phyloP scores from a whole-genome alignment of 345 rosid genomes.

The Lepidium didymum region DNA sequence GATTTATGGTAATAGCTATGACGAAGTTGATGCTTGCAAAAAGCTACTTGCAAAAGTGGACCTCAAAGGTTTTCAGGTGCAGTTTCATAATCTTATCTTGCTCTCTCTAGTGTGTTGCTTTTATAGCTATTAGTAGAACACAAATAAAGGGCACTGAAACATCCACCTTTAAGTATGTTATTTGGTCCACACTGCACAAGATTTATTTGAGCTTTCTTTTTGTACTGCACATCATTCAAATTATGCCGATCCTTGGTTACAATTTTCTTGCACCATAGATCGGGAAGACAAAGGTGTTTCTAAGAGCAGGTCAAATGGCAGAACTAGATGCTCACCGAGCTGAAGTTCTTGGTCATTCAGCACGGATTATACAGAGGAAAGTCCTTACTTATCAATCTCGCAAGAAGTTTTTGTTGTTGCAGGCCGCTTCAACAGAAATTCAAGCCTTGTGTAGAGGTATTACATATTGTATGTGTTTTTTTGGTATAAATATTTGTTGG shows the following conservation, averaged over 20 bases:
- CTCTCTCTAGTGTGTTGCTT: background rate
- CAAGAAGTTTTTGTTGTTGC: slow-evolving; percentile 49
- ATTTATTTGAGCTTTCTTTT: background rate
- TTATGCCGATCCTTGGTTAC: background rate
- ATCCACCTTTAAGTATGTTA: background rate
- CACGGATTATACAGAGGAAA: slow-evolving; percentile 77
- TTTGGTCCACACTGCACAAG: background rate
- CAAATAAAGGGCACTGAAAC: background rate
- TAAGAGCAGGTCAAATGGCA: slow-evolving; percentile 99
- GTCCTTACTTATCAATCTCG: slow-evolving; percentile 52
- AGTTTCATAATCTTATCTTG: background rate
- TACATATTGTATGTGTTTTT: background rate
- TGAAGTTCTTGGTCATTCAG: slow-evolving; percentile 79
- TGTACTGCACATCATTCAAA: background rate
- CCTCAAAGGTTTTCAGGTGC: slow-evolving; percentile 84
- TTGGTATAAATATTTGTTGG: background rate
- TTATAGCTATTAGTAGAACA: slow-evolving; percentile 1
- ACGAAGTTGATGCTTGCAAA: slow-evolving; percentile 77
- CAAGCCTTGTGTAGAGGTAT: slow-evolving; percentile 89
- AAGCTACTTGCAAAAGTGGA: slow-evolving; percentile 70
- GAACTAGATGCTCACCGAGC: slow-evolving; percentile 76
- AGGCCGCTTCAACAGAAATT: slow-evolving; percentile 48
- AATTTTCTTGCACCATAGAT: slow-evolving; percentile 42
- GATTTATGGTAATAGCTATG: slow-evolving; percentile 35
- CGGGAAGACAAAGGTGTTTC: slow-evolving; percentile 90